These are phyloP conservation scores for Naganishia albida DNA, from an alignment of 1,284 basidiomycete genomes.

Conservation along the genomic window DNA sequence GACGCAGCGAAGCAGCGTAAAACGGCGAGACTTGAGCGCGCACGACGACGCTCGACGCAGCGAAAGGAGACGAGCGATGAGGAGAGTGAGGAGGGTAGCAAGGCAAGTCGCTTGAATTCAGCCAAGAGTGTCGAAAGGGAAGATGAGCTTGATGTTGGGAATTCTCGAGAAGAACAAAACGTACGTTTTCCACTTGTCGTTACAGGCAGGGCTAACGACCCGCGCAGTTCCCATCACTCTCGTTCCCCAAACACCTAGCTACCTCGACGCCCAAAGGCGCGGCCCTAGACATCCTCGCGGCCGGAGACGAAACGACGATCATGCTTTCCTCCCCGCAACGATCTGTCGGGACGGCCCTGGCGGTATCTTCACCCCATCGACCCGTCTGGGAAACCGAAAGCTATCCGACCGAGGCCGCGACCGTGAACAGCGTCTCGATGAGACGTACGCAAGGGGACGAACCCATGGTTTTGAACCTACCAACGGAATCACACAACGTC, in stretches of 20 bases:
- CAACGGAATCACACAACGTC: no score
- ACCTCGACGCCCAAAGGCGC: conserved; percentile 7
- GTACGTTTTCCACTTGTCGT: background rate
- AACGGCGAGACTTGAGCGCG: background rate
- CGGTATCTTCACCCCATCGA: background rate
- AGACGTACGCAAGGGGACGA: background rate
- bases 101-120: no score
- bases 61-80: background rate
- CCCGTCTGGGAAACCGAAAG: conserved; percentile 13
- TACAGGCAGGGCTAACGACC: background rate
- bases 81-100: background rate
- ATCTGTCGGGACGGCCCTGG: background rate
- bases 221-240: conserved; percentile 5
- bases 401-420: background rate
- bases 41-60: background rate
- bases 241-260: conserved; percentile 5
- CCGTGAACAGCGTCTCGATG: no score
- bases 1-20: background rate
- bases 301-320: conserved; percentile 4
- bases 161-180: background rate
- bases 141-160: background rate
- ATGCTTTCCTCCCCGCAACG: background rate
- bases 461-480: no score
- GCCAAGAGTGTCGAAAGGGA: no score
- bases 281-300: no score